Evolutionary conservation across 2,329 filamentous ascomycete species (phyloP).

Genomic region (Acrocalymma vagum): DNA sequence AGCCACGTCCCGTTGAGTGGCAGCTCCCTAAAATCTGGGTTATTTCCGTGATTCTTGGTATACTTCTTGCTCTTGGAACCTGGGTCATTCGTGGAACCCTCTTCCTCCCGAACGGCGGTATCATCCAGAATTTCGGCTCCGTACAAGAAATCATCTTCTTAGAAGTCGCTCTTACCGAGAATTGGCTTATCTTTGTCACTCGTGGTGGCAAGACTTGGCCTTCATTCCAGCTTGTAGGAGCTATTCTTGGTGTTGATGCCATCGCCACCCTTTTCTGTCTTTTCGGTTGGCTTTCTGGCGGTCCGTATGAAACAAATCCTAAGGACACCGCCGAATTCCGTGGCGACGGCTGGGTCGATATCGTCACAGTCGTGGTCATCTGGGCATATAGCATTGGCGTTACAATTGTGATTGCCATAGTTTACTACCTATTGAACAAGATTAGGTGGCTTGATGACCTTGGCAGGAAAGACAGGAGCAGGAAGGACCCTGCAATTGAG

Average conservation of each 20-base stretch:
- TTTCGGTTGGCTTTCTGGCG: conserved; percentile 76
- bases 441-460: conserved; percentile 68
- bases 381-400: conserved; percentile 74
- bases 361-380: conserved; percentile 71
- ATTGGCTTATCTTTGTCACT: conserved; percentile 64
- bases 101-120: conserved; percentile 74
- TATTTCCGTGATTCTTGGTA: conserved; percentile 73
- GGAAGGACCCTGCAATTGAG: conserved; percentile 71
- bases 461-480: conserved; percentile 68
- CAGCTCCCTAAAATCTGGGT: conserved; percentile 85
- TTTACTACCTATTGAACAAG: conserved; percentile 70
- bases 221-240: conserved; percentile 76
- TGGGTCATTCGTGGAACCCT: conserved; percentile 78
- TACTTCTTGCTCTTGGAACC: conserved; percentile 73
- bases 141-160: conserved; percentile 74
- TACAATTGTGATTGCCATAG: conserved; percentile 70
- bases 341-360: conserved; percentile 63
- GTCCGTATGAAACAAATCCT: conserved; percentile 53
- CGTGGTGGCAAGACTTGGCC: conserved; percentile 74
- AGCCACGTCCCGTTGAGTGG: conserved; percentile 79
- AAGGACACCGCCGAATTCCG: conserved; percentile 50
- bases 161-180: conserved; percentile 61
- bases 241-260: conserved; percentile 76
- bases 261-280: conserved; percentile 77
- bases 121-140: conserved; percentile 78